phyloP scores from a whole-genome alignment of 805 yeast genomes.

The Tetrapisispora pingtungensis region DNA sequence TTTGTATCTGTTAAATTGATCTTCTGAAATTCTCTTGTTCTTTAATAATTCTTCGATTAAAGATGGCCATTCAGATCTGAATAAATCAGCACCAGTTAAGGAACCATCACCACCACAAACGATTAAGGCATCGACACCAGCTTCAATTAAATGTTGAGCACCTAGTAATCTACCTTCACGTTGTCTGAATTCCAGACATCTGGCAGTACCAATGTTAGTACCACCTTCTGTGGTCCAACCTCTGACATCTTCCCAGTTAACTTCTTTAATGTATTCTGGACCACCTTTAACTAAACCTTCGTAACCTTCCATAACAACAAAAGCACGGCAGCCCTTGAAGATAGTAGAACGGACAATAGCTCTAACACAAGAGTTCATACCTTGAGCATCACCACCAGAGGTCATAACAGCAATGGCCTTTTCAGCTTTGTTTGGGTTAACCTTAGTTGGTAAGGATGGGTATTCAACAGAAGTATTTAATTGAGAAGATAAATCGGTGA shows the following conservation, averaged over 20 bases:
- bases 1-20: slow-evolving; percentile 38
- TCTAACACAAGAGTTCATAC: slow-evolving; percentile 69
- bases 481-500: slow-evolving; percentile 16
- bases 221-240: slow-evolving; percentile 67
- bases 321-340: slow-evolving; percentile 53
- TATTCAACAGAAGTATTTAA: slow-evolving; percentile 11
- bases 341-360: slow-evolving; percentile 66
- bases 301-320: slow-evolving; percentile 64
- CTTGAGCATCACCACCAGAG: slow-evolving; percentile 76
- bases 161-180: slow-evolving; percentile 55
- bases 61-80: slow-evolving; percentile 70
- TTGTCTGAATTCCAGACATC: slow-evolving; percentile 59
- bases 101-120: slow-evolving; percentile 85
- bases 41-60: slow-evolving; percentile 49
- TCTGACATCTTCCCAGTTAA: slow-evolving; percentile 66
- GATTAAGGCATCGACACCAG: slow-evolving; percentile 68
- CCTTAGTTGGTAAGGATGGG: slow-evolving; percentile 16
- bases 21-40: slow-evolving; percentile 36
- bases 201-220: slow-evolving; percentile 70
- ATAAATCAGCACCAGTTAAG: slow-evolving; percentile 70
- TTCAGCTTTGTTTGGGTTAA: slow-evolving; percentile 14
- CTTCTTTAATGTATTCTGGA: slow-evolving; percentile 39
- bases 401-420: slow-evolving; percentile 68
- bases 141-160: slow-evolving; percentile 53
- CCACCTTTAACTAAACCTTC: slow-evolving; percentile 66